phyloP scores from a whole-genome alignment of 202 grass and related monocot genomes.

The Thinopyrum obtusiflorum region DNA sequence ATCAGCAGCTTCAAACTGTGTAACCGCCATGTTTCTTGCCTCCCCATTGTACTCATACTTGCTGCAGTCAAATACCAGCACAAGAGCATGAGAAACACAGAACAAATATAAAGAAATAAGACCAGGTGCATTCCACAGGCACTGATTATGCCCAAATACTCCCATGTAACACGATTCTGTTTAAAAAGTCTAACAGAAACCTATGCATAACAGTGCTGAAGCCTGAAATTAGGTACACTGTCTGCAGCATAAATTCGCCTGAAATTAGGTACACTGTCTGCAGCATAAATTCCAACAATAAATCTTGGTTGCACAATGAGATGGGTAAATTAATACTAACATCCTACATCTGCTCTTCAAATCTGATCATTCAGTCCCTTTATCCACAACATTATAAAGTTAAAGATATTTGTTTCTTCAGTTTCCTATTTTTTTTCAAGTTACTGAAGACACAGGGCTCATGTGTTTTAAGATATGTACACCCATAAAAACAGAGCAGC shows the following conservation, averaged over 20 bases:
- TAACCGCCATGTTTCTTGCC: constrained; percentile 69
- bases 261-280: too few relatives aligned
- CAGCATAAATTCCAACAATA: too few relatives aligned
- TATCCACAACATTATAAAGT: background rate
- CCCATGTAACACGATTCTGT: background rate
- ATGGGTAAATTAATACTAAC: background rate
- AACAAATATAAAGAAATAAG: background rate
- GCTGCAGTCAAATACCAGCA: constrained; percentile 31
- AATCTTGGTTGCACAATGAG: too few relatives aligned
- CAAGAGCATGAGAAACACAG: constrained; percentile 7
- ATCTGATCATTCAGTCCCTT: background rate
- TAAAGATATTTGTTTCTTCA: background rate
- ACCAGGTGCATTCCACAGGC: background rate
- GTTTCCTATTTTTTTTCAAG: background rate
- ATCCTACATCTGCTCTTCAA: background rate
- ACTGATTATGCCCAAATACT: background rate
- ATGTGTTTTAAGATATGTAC: background rate
- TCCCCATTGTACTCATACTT: constrained; percentile 65
- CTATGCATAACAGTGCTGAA: background rate
- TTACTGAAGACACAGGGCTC: background rate
- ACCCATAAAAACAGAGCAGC: background rate
- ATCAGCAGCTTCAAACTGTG: constrained; percentile 91
- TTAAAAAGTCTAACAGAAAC: background rate
- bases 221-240: background rate
- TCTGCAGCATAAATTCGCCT: too few relatives aligned